Evolutionary conservation across 2,329 filamentous ascomycete species (phyloP).

Genomic region (Rosellinia necatrix): DNA sequence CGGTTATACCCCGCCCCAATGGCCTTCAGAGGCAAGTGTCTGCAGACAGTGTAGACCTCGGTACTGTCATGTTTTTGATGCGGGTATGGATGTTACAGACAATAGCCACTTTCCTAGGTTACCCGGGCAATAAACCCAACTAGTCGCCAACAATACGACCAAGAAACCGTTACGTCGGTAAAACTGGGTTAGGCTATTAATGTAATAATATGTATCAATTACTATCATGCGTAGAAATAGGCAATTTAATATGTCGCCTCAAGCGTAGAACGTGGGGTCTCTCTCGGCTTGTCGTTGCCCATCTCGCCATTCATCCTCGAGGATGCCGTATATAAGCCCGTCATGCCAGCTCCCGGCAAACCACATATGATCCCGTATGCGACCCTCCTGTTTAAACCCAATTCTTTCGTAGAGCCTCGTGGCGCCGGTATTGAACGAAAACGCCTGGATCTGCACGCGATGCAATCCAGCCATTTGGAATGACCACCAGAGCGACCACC

Average conservation of each 20-base stretch:
- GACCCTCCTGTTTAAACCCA: slow-evolving; percentile 44
- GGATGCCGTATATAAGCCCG: slow-evolving; percentile 40
- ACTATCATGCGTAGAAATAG: background rate
- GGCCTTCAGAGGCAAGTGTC: background rate
- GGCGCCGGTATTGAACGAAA: slow-evolving; percentile 42
- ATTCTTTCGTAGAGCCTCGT: slow-evolving; percentile 41
- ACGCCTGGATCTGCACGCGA: slow-evolving; percentile 41
- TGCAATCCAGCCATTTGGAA: slow-evolving; percentile 44
- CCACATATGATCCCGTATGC: slow-evolving; percentile 42
- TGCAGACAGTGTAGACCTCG: slow-evolving; percentile 19
- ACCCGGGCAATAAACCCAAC: background rate
- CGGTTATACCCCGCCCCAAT: background rate
- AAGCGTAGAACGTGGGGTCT: slow-evolving; percentile 15
- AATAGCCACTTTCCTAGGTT: slow-evolving; percentile 23
- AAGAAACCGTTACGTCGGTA: background rate
- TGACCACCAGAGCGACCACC: slow-evolving; percentile 43
- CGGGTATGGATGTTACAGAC: slow-evolving; percentile 29
- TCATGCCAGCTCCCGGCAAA: slow-evolving; percentile 44
- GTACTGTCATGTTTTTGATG: slow-evolving; percentile 25
- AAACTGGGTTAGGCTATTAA: background rate
- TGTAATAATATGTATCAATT: background rate
- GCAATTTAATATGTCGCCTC: background rate
- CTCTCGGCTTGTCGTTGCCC: slow-evolving; percentile 23
- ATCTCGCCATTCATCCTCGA: slow-evolving; percentile 42
- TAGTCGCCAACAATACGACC: background rate